Conservation (phyloP, 352 stramenopile genomes). For the Globisporangium lucens region DNA sequence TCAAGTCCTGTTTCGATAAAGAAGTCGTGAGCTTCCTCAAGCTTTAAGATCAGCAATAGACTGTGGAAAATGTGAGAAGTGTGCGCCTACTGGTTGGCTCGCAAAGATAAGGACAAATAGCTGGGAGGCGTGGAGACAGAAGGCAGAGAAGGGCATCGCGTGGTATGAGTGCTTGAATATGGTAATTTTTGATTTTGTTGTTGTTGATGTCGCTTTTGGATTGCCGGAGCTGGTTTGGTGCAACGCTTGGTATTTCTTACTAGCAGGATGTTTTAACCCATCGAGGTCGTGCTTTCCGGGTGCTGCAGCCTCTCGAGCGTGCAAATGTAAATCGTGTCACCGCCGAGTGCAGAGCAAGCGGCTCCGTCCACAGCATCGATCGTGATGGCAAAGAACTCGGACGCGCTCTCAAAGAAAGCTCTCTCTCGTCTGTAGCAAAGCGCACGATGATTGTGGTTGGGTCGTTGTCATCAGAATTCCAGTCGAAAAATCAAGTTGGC, state of each 20-base stretch:
- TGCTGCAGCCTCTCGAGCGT: conserved; percentile 19
- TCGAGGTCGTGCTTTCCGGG: not conserved
- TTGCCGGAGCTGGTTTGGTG: not conserved
- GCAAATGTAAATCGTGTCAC: conserved; percentile 54
- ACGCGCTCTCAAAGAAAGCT: conserved; percentile 37
- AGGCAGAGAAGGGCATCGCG: not conserved
- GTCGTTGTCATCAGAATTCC: too few species aligned
- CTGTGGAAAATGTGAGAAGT: too few species aligned
- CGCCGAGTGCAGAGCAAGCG: conserved; percentile 10
- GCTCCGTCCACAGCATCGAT: conserved; percentile 24
- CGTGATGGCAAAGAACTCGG: conserved; percentile 35
- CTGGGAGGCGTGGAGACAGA: not conserved
- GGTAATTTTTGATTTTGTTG: not conserved
- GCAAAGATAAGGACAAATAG: not conserved
- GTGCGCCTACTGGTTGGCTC: not conserved
- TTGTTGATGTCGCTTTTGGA: not conserved
- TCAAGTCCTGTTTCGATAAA: conserved; percentile 88
- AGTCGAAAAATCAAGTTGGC: not conserved
- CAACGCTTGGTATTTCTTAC: not conserved
- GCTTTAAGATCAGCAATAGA: conserved; percentile 26
- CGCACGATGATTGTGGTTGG: too few species aligned
- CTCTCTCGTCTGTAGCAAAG: conserved; percentile 26
- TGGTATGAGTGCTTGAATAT: conserved; percentile 1
- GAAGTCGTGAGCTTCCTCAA: conserved; percentile 77
- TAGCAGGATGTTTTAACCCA: not conserved